These are phyloP conservation scores for Hypoxylon sp. DNA, from an alignment of 2,329 filamentous ascomycete genomes.

Conservation along the genomic window DNA sequence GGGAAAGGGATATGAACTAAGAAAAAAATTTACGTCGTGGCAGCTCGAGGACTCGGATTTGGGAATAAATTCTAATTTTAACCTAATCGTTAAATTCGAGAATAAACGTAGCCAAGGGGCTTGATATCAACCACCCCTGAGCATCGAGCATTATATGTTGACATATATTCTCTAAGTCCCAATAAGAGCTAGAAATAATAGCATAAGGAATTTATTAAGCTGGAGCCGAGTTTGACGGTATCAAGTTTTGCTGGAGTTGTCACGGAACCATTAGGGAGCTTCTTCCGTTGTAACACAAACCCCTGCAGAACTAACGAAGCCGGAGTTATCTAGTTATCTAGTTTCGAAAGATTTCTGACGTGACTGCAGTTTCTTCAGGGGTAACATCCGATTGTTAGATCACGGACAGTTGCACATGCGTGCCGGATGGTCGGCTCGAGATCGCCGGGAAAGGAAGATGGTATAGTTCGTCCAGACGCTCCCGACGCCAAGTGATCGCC, in stretches of 20 bases:
- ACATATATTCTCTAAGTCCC: neutral
- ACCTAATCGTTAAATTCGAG: conserved; percentile 1
- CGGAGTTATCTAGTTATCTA: neutral
- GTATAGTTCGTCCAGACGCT: conserved; percentile 20
- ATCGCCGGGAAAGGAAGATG: conserved; percentile 19
- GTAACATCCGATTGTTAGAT: conserved; percentile 20
- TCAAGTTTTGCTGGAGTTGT: neutral
- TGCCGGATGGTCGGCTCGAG: conserved; percentile 22
- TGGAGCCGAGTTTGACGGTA: neutral
- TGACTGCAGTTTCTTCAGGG: conserved; percentile 9
- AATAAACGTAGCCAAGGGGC: neutral
- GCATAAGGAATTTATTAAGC: neutral
- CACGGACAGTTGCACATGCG: conserved; percentile 28
- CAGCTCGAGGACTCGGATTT: neutral
- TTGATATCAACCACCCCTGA: neutral
- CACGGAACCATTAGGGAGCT: neutral
- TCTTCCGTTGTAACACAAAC: conserved; percentile 5
- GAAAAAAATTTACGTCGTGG: neutral
- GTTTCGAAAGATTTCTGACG: neutral
- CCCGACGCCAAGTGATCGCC: conserved; percentile 27
- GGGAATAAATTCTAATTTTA: neutral
- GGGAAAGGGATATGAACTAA: neutral
- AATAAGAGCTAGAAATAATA: neutral
- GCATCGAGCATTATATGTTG: neutral
- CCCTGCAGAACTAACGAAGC: neutral